These are phyloP conservation scores for Venturia aucupariae DNA, from an alignment of 2,329 filamentous ascomycete genomes.

Conservation along the genomic window DNA sequence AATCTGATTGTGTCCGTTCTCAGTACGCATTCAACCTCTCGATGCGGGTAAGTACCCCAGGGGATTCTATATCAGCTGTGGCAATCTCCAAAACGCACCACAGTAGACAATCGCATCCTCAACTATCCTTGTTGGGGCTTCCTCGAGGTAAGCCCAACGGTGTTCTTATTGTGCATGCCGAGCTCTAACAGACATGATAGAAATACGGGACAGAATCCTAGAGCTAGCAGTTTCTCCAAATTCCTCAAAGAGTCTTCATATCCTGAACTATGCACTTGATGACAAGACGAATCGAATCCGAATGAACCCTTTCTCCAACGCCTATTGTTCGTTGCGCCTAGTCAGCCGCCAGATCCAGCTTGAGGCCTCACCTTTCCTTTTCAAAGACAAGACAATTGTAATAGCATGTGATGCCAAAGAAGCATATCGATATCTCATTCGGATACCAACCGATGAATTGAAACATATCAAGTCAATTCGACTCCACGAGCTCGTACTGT, in stretches of 20 bases:
- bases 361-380: constrained; percentile 1
- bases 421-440: constrained; percentile 1
- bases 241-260: not conserved
- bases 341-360: constrained; percentile 1
- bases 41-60: not conserved
- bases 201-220: not conserved
- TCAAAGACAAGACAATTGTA: not conserved
- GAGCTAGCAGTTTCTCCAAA: not conserved
- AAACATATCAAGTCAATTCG: not conserved
- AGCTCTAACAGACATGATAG: not conserved
- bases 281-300: not conserved
- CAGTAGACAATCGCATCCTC: not conserved
- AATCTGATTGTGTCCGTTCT: not conserved
- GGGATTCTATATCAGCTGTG: not conserved
- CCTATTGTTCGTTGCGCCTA: not conserved
- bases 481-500: not conserved
- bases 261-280: not conserved
- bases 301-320: not conserved
- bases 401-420: not conserved
- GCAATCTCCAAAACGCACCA: not conserved
- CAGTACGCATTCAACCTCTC: not conserved
- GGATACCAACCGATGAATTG: not conserved
- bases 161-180: not conserved
- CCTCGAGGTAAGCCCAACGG: not conserved
- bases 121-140: not conserved